These are phyloP conservation scores for Aspergillus versicolor DNA, from an alignment of 2,329 filamentous ascomycete species.

Conservation along the genomic window DNA sequence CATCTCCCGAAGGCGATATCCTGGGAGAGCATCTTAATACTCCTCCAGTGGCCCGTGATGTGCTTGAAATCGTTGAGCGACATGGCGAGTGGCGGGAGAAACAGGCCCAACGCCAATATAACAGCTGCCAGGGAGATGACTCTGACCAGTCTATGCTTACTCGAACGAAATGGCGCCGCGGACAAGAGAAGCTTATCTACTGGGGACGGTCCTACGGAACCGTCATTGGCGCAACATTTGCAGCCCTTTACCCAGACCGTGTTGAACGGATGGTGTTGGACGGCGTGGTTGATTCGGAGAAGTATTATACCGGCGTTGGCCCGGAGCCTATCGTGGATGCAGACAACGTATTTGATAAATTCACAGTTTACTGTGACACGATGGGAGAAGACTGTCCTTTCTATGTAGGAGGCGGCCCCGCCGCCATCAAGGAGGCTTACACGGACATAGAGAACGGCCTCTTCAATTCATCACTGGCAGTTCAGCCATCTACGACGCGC, in stretches of 20 bases:
- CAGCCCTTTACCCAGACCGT: constrained; percentile 45
- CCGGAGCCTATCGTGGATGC: constrained; percentile 30
- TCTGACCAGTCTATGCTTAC: constrained; percentile 18
- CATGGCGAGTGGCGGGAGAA: constrained; percentile 41
- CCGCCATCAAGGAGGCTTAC: constrained; percentile 28
- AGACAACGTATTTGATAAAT: constrained; percentile 36
- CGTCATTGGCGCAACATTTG: constrained; percentile 47
- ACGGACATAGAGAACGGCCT: constrained; percentile 24
- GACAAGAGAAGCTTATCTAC: constrained; percentile 36
- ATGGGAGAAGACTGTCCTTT: constrained; percentile 33
- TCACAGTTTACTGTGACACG: constrained; percentile 32
- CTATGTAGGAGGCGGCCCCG: constrained; percentile 26
- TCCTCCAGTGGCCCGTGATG: constrained; percentile 33
- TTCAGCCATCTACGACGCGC: constrained; percentile 26
- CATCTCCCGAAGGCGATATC: constrained; percentile 20
- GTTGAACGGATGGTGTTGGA: constrained; percentile 34
- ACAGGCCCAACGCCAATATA: constrained; percentile 23
- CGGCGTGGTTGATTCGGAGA: constrained; percentile 37
- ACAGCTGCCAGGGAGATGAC: constrained; percentile 21
- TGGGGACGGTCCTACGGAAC: constrained; percentile 50
- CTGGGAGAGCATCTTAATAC: constrained; percentile 37
- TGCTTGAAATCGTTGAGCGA: constrained; percentile 38
- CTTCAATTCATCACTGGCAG: constrained; percentile 28
- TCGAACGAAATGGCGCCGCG: constrained; percentile 30
- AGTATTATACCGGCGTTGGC: constrained; percentile 31